Evolutionary conservation across 805 yeast species (phyloP).

Genomic region (Hermanozyma aechmeae): DNA sequence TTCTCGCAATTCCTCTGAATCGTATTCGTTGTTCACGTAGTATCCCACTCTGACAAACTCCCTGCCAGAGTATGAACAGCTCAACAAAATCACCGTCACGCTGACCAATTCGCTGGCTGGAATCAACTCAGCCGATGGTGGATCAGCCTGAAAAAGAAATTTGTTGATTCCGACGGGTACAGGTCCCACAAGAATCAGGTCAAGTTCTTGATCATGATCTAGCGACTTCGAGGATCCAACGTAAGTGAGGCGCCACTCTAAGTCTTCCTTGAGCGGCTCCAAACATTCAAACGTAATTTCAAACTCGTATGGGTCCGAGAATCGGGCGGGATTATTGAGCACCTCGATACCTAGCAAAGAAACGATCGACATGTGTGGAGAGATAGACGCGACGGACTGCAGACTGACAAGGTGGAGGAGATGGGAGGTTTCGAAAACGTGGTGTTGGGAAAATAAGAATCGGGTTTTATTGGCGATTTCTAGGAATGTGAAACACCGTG

Average conservation of each 20-base stretch:
- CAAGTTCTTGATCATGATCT: constrained; percentile 95
- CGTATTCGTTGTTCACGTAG: constrained; percentile 95
- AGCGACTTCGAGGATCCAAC: constrained; percentile 92
- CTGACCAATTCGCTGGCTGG: constrained; percentile 94
- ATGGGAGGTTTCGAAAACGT: too few relatives aligned
- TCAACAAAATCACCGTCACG: constrained; percentile 86
- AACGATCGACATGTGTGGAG: constrained; percentile 71
- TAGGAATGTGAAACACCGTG: too few relatives aligned
- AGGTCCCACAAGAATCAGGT: constrained; percentile 95
- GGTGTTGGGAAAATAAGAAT: too few relatives aligned
- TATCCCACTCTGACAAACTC: constrained; percentile 97
- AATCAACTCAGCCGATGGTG: constrained; percentile 91
- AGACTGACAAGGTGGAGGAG: too few relatives aligned
- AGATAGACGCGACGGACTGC: too few relatives aligned
- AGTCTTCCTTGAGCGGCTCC: constrained; percentile 83
- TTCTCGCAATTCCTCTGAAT: constrained; percentile 83
- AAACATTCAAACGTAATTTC: constrained; percentile 96
- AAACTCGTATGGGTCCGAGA: constrained; percentile 88
- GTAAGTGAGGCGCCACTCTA: constrained; percentile 95
- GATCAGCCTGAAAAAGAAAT: constrained; percentile 88
- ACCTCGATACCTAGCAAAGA: constrained; percentile 87
- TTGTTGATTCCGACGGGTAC: constrained; percentile 96
- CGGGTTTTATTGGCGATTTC: too few relatives aligned
- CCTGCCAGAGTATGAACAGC: constrained; percentile 87
- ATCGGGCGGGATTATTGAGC: constrained; percentile 88